Base-by-base conservation (phyloP, 768 basidiomycete species). In the Suillus variegatus region DNA sequence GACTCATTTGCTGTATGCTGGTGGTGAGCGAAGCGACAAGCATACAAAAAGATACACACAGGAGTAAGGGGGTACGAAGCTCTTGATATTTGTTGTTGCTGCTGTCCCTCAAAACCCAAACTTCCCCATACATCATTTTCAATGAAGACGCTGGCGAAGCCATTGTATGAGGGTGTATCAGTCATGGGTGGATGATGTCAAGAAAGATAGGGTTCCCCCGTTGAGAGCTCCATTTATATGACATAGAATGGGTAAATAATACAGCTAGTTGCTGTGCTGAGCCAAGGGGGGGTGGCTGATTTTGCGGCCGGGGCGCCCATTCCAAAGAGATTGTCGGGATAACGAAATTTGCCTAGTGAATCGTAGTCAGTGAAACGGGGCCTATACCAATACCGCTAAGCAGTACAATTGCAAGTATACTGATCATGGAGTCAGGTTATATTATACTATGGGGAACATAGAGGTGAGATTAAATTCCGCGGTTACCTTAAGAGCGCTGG, bases 251-350 rank as follows among this genome's bases (percentile, higher is more conserved):
- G 22, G 8, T 32, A 32, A 32, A 8, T 40, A 25, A 58, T 60
- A 60, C 57, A 60, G 40, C 40, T 41, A 16, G 25, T 60, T 60
- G 57, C 57, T 60, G 57, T 60, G 57, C 18, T 41, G 57, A 60
- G 57, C 57, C 57, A 60, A 60, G 57, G 57, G 16, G 28, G 57
- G 40, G 57, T 60, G 57, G 57, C 57, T 9, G 40, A 28, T 60
- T 60, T 10, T 28, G 40, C 40, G 25, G 58, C 58, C 41, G 41
- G 25, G 32, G 41, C 40, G 40, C 25, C 25, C 40, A 10, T 55
- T n/a, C 54, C 7, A n/a, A 36, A 55, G 54, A 35, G 32, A 41
- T 28, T 20, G 6, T 41, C 58, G 58, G 25, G 20, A 60, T 60
- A 28, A 60, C 58, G 58, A 60, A 0, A 60, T 43, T 3, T 32